Evolutionary conservation across 257 asterid species (phyloP), one percentile per base, ranked within the genome.

Genomic region (Scutellaria minor): DNA sequence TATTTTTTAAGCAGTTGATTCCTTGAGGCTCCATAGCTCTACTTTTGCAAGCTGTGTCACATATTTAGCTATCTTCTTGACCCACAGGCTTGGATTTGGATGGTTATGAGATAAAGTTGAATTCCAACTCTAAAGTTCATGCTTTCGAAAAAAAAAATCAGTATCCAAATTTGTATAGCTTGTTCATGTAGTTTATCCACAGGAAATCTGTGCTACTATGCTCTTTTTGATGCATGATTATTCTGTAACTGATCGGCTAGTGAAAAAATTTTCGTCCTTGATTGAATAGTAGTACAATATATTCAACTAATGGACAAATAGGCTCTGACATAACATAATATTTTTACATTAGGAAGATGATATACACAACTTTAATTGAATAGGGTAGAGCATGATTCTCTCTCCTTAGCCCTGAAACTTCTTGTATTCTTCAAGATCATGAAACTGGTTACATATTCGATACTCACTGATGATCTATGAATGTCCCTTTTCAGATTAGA

Each of bases 21-120:
- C 83, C 80, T 66, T 69, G 46, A 58, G 75, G 68, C 65, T 44
- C 74, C 40, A 78, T 37, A 63, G 60, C 24, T 52, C 56, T 66
- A 62, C 82, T 83, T 80, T 81, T 79, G 44, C 79, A 68, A 78
- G 75, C 64, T 82, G 55, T 74, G 59, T 77, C 63, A 74, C 84
- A 81, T 51, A 41, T 72, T 59, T 66, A 6, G 73, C 65, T 67
- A 40, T 41, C 27, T 42, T 61, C 81, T 56, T 74, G 84, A 65
- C 82, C 86, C 82, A 82, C 81, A 62, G 52, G 27, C 67, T 55
- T 24, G 9, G 54, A 59, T 60, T 64, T 66, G 75, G 66, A 75
- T 70, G 82, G 82, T 71, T 50, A 37, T 64, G 58, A 65, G 62
- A 56, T 53, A 81, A 78, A 70, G 78, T 51, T 1, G 59, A 57